These are phyloP conservation scores for Pascua sp. DNA, from an alignment of 1,284 basidiomycete species.

Conservation along the genomic window DNA sequence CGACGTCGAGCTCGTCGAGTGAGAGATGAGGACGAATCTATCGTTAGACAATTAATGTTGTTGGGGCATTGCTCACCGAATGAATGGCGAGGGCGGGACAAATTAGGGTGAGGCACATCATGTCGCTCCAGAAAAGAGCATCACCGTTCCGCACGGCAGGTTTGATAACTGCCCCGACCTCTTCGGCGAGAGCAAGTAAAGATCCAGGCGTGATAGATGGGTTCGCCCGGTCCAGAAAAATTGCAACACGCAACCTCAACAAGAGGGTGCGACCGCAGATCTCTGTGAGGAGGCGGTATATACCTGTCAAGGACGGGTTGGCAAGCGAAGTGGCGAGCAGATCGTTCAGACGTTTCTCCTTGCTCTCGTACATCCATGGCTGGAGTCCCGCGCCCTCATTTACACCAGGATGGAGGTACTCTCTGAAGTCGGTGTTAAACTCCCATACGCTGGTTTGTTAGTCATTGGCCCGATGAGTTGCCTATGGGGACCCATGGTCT, in stretches of 20 bases:
- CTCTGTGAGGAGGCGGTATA: neutral
- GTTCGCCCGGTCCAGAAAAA: neutral
- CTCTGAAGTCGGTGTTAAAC: constrained; percentile 2
- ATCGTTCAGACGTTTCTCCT: constrained; percentile 5
- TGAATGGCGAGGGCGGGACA: constrained; percentile 8
- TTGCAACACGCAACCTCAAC: constrained; percentile 8
- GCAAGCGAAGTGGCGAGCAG: constrained; percentile 5
- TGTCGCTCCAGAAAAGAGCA: constrained; percentile 10
- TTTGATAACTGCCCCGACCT: constrained; percentile 5
- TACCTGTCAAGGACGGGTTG: constrained; percentile 2
- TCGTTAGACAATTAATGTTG: no score
- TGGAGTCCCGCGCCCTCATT: neutral
- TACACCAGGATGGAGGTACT: neutral
- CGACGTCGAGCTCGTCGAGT: no score
- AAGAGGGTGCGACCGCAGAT: constrained; percentile 1
- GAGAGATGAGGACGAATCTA: no score
- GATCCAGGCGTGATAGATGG: no score
- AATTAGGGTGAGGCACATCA: neutral
- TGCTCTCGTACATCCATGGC: neutral
- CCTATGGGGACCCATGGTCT: no score
- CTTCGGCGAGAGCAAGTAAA: constrained; percentile 3
- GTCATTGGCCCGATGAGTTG: neutral
- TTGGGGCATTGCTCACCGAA: neutral
- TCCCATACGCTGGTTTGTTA: constrained; percentile 12
- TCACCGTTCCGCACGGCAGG: neutral